These are phyloP conservation scores for Gynochthodes officinalis DNA, from an alignment of 257 asterid species.

Conservation along the genomic window DNA sequence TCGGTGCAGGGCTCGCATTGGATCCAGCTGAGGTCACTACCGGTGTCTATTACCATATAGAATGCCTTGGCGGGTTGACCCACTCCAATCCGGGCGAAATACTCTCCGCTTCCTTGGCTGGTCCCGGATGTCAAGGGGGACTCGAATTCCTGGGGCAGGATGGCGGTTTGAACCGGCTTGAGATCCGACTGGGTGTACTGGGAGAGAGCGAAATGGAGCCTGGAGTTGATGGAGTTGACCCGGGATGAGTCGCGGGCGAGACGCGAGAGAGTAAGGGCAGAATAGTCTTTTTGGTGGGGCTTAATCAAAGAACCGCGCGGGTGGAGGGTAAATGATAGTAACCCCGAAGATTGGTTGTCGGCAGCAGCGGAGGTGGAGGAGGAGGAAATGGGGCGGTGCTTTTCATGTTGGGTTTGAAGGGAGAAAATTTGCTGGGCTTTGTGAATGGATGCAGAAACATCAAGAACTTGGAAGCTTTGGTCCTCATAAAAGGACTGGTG, in stretches of 20 bases:
- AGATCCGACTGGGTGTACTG: conserved; percentile 24
- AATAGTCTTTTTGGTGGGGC: conserved; percentile 34
- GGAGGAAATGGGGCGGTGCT: not conserved
- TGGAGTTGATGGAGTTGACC: conserved; percentile 35
- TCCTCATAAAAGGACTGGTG: not conserved
- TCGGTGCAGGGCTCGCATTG: conserved; percentile 68
- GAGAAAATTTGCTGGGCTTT: conserved; percentile 21
- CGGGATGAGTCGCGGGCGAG: conserved; percentile 55
- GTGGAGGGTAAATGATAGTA: conserved; percentile 43
- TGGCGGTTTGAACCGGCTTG: conserved; percentile 21
- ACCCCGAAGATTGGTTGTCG: conserved; percentile 9
- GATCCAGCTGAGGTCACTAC: conserved; percentile 78
- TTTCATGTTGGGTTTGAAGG: conserved; percentile 1
- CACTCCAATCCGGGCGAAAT: conserved; percentile 60
- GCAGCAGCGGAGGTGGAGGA: not conserved
- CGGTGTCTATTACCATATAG: conserved; percentile 58
- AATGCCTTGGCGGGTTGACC: conserved; percentile 52
- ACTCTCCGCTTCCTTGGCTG: conserved; percentile 71
- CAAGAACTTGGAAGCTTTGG: conserved; percentile 12
- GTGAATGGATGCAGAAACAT: conserved; percentile 19
- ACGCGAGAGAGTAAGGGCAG: conserved; percentile 46
- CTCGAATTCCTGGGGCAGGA: conserved; percentile 33
- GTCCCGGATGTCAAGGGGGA: conserved; percentile 63
- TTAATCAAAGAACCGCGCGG: conserved; percentile 45
- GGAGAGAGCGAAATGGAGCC: conserved; percentile 20